Evolutionary conservation across 164 flowering plant species (phyloP).

Genomic region (Piper longum): DNA sequence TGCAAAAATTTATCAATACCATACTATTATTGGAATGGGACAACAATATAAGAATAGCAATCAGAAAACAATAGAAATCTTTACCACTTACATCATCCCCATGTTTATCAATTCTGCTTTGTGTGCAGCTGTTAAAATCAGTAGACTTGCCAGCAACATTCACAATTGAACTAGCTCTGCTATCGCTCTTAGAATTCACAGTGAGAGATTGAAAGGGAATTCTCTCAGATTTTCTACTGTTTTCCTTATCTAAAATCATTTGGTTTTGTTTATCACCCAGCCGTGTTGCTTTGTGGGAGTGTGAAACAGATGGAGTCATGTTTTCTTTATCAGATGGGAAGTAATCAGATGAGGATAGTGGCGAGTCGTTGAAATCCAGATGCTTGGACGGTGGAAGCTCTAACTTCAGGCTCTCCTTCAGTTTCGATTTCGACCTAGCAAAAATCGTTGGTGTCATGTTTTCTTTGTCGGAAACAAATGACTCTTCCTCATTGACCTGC

Average conservation of each 20-base stretch:
- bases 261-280: slow-evolving; percentile 8
- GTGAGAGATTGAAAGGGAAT: slow-evolving; percentile 54
- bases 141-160: slow-evolving; percentile 16
- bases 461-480: slow-evolving; percentile 51
- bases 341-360: neutral
- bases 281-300: slow-evolving; percentile 16
- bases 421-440: slow-evolving; percentile 15
- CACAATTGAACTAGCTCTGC: slow-evolving; percentile 15
- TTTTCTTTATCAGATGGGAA: slow-evolving; percentile 43
- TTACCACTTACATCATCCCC: slow-evolving; percentile 21
- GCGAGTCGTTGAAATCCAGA: slow-evolving; percentile 1
- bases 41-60: too few species aligned
- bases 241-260: slow-evolving; percentile 9
- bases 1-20: slow-evolving; percentile 10
- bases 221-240: slow-evolving; percentile 28
- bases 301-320: slow-evolving; percentile 22
- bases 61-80: neutral
- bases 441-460: slow-evolving; percentile 36
- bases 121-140: slow-evolving; percentile 16
- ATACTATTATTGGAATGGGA: too few species aligned
- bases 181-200: slow-evolving; percentile 16
- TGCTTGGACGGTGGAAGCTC: slow-evolving; percentile 8
- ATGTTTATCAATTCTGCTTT: slow-evolving; percentile 7
- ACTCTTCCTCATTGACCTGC: slow-evolving; percentile 19
- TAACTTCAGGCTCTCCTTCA: slow-evolving; percentile 2